phyloP scores from a whole-genome alignment of 2,329 filamentous ascomycete genomes.

The Aspergillus spinulosporus region DNA sequence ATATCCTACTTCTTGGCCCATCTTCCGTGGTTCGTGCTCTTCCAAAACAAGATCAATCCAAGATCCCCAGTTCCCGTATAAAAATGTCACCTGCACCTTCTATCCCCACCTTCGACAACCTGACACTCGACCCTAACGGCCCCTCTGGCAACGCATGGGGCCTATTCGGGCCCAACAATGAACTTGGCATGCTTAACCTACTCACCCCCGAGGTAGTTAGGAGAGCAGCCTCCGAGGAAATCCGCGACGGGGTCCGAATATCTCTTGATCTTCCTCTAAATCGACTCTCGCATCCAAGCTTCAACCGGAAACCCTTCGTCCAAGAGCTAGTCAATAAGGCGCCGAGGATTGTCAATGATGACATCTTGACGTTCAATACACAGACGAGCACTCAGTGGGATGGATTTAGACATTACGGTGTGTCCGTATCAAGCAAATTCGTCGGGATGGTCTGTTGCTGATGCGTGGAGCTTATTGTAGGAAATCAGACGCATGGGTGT shows the following conservation, averaged over 20 bases:
- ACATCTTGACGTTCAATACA: constrained; percentile 11
- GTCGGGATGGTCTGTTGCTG: neutral
- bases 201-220: constrained; percentile 51
- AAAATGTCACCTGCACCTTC: constrained; percentile 3
- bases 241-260: constrained; percentile 44
- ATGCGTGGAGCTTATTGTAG: constrained; percentile 22
- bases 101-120: constrained; percentile 42
- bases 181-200: constrained; percentile 58
- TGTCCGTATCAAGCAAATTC: neutral
- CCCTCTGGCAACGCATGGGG: constrained; percentile 59
- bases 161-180: constrained; percentile 53
- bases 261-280: constrained; percentile 63
- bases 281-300: constrained; percentile 55
- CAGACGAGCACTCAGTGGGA: constrained; percentile 12
- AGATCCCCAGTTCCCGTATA: constrained; percentile 1
- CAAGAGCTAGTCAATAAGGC: constrained; percentile 2
- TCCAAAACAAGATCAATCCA: neutral
- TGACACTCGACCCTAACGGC: constrained; percentile 53
- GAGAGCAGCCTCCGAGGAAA: constrained; percentile 46
- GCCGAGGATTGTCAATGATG: constrained; percentile 7
- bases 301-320: constrained; percentile 36
- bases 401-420: constrained; percentile 12
- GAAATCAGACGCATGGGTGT: constrained; percentile 38
- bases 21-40: neutral
- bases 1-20: neutral